Conservation (phyloP, 2,329 filamentous ascomycete genomes). For the Graphiopsis chlorocephala region DNA sequence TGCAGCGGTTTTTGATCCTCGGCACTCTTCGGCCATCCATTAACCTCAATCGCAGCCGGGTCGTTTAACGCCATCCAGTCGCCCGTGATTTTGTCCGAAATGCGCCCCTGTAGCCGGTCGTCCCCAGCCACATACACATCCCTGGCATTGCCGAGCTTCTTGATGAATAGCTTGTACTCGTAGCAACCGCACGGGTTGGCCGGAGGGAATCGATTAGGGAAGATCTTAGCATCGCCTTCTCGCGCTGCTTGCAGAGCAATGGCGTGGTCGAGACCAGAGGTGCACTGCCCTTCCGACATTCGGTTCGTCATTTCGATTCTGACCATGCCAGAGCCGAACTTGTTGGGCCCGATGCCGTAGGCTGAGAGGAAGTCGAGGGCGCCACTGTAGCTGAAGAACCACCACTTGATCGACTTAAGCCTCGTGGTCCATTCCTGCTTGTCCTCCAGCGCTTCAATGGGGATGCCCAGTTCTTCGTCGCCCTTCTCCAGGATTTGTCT, state of each 20-base stretch:
- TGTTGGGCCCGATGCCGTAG: neutral
- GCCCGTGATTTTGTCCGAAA: neutral
- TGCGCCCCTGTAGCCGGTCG: neutral
- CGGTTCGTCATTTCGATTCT: neutral
- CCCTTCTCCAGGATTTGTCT: neutral
- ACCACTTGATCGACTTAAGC: neutral
- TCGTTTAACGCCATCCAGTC: neutral
- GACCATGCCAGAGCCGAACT: neutral
- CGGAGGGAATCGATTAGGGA: neutral
- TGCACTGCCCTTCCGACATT: neutral
- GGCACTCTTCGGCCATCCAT: neutral
- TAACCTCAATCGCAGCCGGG: neutral
- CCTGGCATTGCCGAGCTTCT: neutral
- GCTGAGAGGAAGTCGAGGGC: neutral
- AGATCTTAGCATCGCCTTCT: neutral
- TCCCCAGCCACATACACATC: neutral
- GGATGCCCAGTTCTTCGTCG: neutral
- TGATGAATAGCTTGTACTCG: neutral
- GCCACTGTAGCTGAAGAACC: neutral
- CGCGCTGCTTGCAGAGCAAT: neutral
- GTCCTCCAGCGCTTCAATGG: neutral
- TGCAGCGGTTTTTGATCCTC: neutral
- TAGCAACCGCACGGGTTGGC: neutral
- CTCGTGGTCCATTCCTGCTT: neutral
- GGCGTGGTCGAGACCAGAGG: neutral